Evolutionary conservation across 768 basidiomycete genomes (phyloP).

Genomic region (Phylloporus rhodoxanthus): DNA sequence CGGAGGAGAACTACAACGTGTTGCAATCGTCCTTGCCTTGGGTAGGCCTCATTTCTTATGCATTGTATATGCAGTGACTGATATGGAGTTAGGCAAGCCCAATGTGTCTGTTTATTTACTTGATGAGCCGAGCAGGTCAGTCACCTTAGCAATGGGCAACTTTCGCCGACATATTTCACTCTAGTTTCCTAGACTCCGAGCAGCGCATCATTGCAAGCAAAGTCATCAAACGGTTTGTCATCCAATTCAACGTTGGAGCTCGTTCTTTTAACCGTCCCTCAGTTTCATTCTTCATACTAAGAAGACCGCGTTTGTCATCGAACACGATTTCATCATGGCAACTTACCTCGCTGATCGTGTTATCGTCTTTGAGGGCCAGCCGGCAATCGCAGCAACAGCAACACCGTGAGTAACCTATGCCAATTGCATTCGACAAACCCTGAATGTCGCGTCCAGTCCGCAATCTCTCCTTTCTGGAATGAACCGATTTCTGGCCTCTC

Average conservation of each 20-base stretch:
- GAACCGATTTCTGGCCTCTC: conserved; percentile 93
- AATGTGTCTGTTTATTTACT: conserved; percentile 87
- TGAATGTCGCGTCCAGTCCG: conserved; percentile 47
- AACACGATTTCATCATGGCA: conserved; percentile 99
- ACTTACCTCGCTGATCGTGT: conserved; percentile 98
- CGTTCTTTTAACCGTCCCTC: conserved; percentile 1
- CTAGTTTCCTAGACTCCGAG: conserved; percentile 93
- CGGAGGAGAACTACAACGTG: conserved; percentile 96
- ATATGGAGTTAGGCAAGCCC: conserved; percentile 50
- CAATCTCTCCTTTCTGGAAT: conserved; percentile 93
- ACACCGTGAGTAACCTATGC: conserved; percentile 59
- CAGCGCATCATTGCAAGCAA: conserved; percentile 98
- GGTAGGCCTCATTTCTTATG: conserved; percentile 39
- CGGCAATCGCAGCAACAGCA: conserved; percentile 84
- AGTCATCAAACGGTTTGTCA: conserved; percentile 84
- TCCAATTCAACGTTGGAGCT: background rate
- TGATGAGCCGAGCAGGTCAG: conserved; percentile 84
- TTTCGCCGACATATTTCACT: conserved; percentile 3
- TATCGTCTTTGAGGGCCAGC: conserved; percentile 85
- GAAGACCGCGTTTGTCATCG: conserved; percentile 97
- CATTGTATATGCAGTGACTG: background rate
- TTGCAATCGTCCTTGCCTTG: conserved; percentile 90
- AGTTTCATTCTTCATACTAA: conserved; percentile 94
- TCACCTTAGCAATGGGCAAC: conserved; percentile 5
- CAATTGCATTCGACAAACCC: background rate